Evolutionary conservation across 805 yeast genomes (phyloP), one percentile per base, ranked within the genome.

Genomic region (Saitoella complicata): DNA sequence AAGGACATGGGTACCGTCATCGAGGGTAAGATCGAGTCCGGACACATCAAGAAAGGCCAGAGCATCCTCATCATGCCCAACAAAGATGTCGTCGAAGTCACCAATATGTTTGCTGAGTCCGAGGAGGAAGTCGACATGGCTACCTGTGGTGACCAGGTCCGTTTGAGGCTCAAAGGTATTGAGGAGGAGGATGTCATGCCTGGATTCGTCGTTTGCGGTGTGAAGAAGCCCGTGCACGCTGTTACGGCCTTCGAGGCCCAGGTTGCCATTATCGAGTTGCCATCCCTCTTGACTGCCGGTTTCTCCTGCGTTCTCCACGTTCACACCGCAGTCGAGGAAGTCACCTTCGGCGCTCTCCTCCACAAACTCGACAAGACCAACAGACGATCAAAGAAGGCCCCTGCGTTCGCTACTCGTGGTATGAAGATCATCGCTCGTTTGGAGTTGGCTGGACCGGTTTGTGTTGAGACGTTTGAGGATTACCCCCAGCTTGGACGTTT

Each of bases 241-340:
- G 93, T 83, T 39, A 80, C 93, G 29, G 75, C 72, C 54, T 91
- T 91, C 60, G 95, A 85, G 67, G 97, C 97, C 5, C 95, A 88
- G 65, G 75, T 91, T 52, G 97, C 96, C 45, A 83, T 91, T 65
- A 95, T 91, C 47, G 99, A 91, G 68, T 76, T 91, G 64, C 86
- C 83, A 67, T 81, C 95, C 12, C 91, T 91, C 58, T 70, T 91
- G 58, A 83, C 98, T 4, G 78, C 93, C 43, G 99, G 99, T 46
- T 91, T 78, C 70, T 78, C 95, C 9, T 91, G 97, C 73, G 96
- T 91, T 45, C 88, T 91, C 95, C 98, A 91, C 60, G 80, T 91
- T 55, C 98, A 91, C 69, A 85, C 97, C 42, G 97, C 97, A 45
- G 86, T 88, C 55, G 97, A 91, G 67, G 99, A 91, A 66, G 95